Conservation (phyloP, 352 stramenopile species). For the Albugo candida region DNA sequence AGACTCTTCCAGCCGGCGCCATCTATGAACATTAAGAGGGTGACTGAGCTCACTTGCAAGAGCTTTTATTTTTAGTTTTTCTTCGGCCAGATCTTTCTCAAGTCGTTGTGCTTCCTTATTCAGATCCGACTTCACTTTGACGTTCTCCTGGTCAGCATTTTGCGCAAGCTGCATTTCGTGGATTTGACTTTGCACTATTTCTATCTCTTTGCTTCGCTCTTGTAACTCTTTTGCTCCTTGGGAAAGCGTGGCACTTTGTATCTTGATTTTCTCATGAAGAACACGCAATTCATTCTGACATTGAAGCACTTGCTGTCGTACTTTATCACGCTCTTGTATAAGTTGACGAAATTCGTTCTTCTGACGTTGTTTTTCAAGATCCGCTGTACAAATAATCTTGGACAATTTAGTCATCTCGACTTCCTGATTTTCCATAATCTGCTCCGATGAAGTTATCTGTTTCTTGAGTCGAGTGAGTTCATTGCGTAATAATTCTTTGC, state of each 20-base stretch:
- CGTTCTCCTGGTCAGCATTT: constrained; percentile 43
- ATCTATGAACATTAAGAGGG: constrained; percentile 83
- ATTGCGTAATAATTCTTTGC: constrained; percentile 80
- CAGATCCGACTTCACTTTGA: constrained; percentile 32
- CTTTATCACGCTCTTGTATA: constrained; percentile 69
- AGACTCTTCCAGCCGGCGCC: constrained; percentile 75
- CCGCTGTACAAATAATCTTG: constrained; percentile 82
- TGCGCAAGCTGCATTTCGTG: constrained; percentile 29
- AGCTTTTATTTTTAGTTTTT: constrained; percentile 75
- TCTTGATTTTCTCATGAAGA: constrained; percentile 86
- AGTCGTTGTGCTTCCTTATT: constrained; percentile 36
- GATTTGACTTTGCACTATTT: constrained; percentile 31
- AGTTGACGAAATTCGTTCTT: constrained; percentile 70
- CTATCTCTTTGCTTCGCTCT: constrained; percentile 37
- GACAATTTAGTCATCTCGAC: constrained; percentile 52
- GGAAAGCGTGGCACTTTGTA: constrained; percentile 67
- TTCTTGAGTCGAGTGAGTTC: constrained; percentile 82
- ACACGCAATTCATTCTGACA: constrained; percentile 65
- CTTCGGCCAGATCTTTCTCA: constrained; percentile 55
- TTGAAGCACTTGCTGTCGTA: constrained; percentile 76
- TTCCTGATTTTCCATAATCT: constrained; percentile 80
- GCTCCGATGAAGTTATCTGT: constrained; percentile 74
- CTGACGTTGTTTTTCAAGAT: constrained; percentile 77
- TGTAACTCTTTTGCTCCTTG: constrained; percentile 66
- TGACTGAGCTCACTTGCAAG: constrained; percentile 81